Percentiles rank a stretch among this genome's conserved stretches.
phyloP scores from a whole-genome alignment of 1,284 basidiomycete species.

The Trametes versicolor region DNA sequence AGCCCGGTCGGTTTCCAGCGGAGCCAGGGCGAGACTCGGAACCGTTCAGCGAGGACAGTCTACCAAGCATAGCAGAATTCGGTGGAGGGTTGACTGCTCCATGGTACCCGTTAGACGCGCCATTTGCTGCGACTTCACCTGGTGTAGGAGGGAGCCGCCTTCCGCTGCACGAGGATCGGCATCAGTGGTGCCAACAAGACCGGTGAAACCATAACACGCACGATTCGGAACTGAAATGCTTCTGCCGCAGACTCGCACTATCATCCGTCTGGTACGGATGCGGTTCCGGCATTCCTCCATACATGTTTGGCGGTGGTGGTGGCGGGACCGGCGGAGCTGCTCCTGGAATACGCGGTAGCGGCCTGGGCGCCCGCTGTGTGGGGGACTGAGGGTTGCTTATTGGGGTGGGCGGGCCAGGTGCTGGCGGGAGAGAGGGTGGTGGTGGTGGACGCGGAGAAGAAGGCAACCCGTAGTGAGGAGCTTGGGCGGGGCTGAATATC shows the following conservation, averaged over 20 bases:
- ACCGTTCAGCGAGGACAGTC: slow-evolving; percentile 33
- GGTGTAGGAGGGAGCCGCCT: slow-evolving; percentile 36
- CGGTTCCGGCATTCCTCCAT: slow-evolving; percentile 41
- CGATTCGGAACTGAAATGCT: slow-evolving; percentile 40
- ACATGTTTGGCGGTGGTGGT: slow-evolving; percentile 33
- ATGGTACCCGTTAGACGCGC: slow-evolving; percentile 23
- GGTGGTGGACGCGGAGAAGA: slow-evolving; percentile 41
- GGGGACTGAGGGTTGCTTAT: slow-evolving; percentile 40
- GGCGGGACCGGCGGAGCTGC: slow-evolving; percentile 38
- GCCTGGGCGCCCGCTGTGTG: slow-evolving; percentile 39
- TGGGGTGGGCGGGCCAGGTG: slow-evolving; percentile 26
- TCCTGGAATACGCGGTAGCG: slow-evolving; percentile 44
- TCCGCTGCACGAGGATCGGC: slow-evolving; percentile 20
- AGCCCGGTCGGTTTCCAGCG: slow-evolving; percentile 31
- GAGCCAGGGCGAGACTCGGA: slow-evolving; percentile 31
- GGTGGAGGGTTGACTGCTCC: slow-evolving; percentile 28
- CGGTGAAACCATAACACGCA: slow-evolving; percentile 25
- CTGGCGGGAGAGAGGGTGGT: slow-evolving; percentile 15
- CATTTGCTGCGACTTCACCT: slow-evolving; percentile 19
- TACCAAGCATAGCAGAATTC: slow-evolving; percentile 28
- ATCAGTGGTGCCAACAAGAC: slow-evolving; percentile 8
- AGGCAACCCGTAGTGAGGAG: slow-evolving; percentile 39
- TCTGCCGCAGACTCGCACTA: slow-evolving; percentile 26
- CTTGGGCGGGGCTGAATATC: slow-evolving; percentile 28
- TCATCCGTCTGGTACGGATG: slow-evolving; percentile 39